Conservation (phyloP, 2,329 filamentous ascomycete species). For the Pseudogymnoascus sp. region DNA sequence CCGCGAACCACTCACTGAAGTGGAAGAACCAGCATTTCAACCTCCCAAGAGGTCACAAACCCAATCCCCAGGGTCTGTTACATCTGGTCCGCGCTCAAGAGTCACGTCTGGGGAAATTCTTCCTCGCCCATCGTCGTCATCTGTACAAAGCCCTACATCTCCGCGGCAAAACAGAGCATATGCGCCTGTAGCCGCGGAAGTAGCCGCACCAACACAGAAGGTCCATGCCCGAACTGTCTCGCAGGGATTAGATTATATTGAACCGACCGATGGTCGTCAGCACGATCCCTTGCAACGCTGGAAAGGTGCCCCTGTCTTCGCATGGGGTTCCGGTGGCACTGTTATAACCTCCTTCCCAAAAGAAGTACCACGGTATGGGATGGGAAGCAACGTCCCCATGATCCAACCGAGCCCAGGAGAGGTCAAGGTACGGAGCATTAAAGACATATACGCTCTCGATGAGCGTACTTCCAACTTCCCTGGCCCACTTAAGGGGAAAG, state of each 20-base stretch:
- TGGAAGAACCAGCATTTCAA: conserved; percentile 19
- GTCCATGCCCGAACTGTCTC: conserved; percentile 44
- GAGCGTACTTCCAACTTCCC: conserved; percentile 77
- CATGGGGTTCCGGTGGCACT: conserved; percentile 79
- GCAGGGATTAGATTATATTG: conserved; percentile 48
- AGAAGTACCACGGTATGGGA: conserved; percentile 76
- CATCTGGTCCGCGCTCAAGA: conserved; percentile 40
- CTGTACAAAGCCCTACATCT: conserved; percentile 30
- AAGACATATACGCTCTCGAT: conserved; percentile 61
- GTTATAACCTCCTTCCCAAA: conserved; percentile 82
- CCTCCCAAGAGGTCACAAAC: conserved; percentile 51
- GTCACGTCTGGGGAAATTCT: neutral
- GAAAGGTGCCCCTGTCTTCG: conserved; percentile 80
- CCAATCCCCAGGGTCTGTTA: conserved; percentile 48
- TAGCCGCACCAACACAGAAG: conserved; percentile 11
- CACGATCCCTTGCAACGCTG: conserved; percentile 78
- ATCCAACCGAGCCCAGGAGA: conserved; percentile 78
- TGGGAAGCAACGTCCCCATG: conserved; percentile 58
- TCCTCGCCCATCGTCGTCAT: conserved; percentile 40
- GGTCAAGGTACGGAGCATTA: conserved; percentile 68
- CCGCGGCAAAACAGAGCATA: conserved; percentile 9
- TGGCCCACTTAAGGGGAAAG: conserved; percentile 78
- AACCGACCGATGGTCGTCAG: conserved; percentile 57
- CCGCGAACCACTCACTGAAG: conserved; percentile 17
- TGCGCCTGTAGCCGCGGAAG: conserved; percentile 10